phyloP scores from a whole-genome alignment of 164 flowering plant species.

The Tetracentron sinense region DNA sequence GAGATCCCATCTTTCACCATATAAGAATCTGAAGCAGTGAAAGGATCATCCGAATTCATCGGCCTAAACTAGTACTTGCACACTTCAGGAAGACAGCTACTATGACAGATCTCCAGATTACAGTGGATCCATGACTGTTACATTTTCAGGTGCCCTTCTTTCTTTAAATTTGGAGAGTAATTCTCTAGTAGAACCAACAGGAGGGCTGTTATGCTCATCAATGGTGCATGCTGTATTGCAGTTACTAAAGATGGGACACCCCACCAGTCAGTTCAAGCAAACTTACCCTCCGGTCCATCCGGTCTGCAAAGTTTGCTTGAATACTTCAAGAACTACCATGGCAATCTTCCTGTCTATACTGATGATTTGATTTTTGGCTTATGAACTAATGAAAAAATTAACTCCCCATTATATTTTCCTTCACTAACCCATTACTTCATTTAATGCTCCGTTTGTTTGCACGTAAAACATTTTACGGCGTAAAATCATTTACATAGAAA shows the following conservation, averaged over 20 bases:
- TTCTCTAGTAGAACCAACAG: too few species aligned
- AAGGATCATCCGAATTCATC: slow-evolving; percentile 32
- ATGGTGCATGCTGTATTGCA: slow-evolving; percentile 1
- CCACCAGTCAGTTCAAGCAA: slow-evolving; percentile 3
- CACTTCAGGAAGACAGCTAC: too few species aligned
- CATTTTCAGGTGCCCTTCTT: slow-evolving; percentile 12
- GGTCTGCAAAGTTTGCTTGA: slow-evolving; percentile 16
- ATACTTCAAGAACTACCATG: slow-evolving; percentile 21
- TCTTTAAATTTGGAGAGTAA: too few species aligned
- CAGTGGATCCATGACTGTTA: slow-evolving; percentile 17
- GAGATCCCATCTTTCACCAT: too few species aligned
- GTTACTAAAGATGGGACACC: slow-evolving; percentile 15
- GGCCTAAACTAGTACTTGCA: slow-evolving; percentile 29
- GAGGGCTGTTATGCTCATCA: background rate
- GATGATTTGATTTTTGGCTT: too few species aligned
- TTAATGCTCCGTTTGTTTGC: too few species aligned
- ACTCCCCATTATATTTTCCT: too few species aligned
- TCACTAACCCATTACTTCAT: too few species aligned
- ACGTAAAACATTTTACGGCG: too few species aligned
- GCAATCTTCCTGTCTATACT: slow-evolving; percentile 24
- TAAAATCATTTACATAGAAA: too few species aligned
- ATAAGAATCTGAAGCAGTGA: slow-evolving; percentile 19
- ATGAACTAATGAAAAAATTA: too few species aligned
- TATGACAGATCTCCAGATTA: slow-evolving; percentile 12
- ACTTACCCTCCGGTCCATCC: slow-evolving; percentile 12